Evolutionary conservation across 2,329 filamentous ascomycete species (phyloP).

Genomic region (Colletotrichum filicis): DNA sequence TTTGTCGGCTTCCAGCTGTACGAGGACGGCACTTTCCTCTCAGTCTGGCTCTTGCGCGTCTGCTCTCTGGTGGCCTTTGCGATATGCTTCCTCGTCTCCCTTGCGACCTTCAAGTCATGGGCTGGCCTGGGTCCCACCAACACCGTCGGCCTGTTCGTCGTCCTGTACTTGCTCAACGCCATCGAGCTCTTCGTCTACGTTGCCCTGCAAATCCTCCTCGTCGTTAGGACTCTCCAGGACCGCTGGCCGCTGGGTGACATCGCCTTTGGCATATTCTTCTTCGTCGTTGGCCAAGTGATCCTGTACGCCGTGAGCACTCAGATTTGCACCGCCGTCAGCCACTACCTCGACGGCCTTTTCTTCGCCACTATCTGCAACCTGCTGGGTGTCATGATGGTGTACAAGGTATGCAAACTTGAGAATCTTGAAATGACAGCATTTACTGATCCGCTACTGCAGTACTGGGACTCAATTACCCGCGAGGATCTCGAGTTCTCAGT

Average conservation of each 20-base stretch:
- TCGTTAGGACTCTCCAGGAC: slow-evolving; percentile 90
- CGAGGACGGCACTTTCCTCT: slow-evolving; percentile 93
- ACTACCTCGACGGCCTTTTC: slow-evolving; percentile 95
- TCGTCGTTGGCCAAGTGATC: slow-evolving; percentile 90
- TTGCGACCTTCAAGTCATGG: slow-evolving; percentile 94
- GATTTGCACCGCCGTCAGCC: slow-evolving; percentile 86
- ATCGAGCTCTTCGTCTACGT: slow-evolving; percentile 88
- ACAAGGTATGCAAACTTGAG: slow-evolving; percentile 74
- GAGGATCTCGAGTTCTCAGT: slow-evolving; percentile 99
- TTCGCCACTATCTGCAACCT: slow-evolving; percentile 95
- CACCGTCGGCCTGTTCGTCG: slow-evolving; percentile 89
- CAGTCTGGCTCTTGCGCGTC: slow-evolving; percentile 89
- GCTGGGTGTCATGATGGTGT: slow-evolving; percentile 98
- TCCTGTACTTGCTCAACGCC: slow-evolving; percentile 91
- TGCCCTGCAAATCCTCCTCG: slow-evolving; percentile 87
- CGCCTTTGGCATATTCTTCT: slow-evolving; percentile 88
- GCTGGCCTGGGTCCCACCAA: slow-evolving; percentile 86
- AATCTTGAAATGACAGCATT: slow-evolving; percentile 11
- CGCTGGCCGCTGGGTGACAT: slow-evolving; percentile 96
- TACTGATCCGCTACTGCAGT: slow-evolving; percentile 62
- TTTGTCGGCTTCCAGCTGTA: slow-evolving; percentile 99
- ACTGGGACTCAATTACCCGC: slow-evolving; percentile 99
- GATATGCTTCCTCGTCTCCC: slow-evolving; percentile 86
- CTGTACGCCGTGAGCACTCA: slow-evolving; percentile 88
- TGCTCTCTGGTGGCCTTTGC: slow-evolving; percentile 84